Evolutionary conservation across 1,139 yeast species (phyloP), one percentile per base, ranked within the genome.

Genomic region (Nadsonia commutata): DNA sequence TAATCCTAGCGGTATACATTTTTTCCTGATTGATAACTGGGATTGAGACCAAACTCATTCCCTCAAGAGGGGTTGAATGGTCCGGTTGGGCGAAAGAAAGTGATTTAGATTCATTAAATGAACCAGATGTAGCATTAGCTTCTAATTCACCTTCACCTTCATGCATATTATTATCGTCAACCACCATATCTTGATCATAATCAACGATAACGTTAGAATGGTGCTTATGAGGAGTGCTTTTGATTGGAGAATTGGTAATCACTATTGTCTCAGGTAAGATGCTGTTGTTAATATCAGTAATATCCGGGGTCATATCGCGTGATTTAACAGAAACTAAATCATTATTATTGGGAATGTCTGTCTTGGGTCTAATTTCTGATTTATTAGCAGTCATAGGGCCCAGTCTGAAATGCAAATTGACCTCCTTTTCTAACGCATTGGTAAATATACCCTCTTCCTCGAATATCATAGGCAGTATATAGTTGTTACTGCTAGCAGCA

Each of bases 391-490:
- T 19, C 19, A 8, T 9, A 16, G 19, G 27, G 16, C 20, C 13
- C 11, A 33, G 18, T 16, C 31, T 31, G 11, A 18, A 18, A 17
- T 48, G 46, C 20, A 52, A 44, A 40, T 51, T 48, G 40, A 59
- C 54, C 42, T 61, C 65, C 40, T 62, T 63, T 45, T 60, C 65
- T 18, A 61, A 51, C 7, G 61, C 63, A 45, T 62, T 65, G 5
- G 65, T 65, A 47, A 62, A 62, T 42, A 64, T 45, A 44, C 62
- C 65, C 3, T 40, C 44, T 43, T 63, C 67, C 46, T 63, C 67
- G 43, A 62, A 62, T 22, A 62, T 60, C 60, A 61, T 60, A 2
- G 66, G 66, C 45, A 62, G 43, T 11, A 52, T 41, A 40, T 45
- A 54, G 20, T 45, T 43, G n/a, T n/a, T n/a, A n/a, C n/a, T n/a